These are phyloP conservation scores for Coemansia aciculifera DNA, from an alignment of 192 early-diverging fungal genomes.

Conservation along the genomic window DNA sequence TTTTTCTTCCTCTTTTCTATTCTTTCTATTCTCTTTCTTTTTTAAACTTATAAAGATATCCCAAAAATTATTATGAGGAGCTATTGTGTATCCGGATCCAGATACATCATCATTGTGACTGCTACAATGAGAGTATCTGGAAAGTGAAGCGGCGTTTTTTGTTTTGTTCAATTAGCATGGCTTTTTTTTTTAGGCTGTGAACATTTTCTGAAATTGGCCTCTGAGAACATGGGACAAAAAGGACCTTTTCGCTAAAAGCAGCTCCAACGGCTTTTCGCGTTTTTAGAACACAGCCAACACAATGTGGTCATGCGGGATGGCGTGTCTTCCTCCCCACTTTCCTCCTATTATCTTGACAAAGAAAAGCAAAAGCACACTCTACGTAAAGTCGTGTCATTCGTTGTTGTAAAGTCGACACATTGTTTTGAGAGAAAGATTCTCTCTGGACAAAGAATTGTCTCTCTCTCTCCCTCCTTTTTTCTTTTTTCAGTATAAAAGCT, in stretches of 20 bases:
- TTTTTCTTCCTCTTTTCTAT: not conserved
- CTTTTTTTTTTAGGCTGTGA: not conserved
- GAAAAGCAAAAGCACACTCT: not conserved
- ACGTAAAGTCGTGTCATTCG: not conserved
- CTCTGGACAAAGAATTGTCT: not conserved
- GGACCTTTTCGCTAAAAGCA: no score
- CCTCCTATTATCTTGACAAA: not conserved
- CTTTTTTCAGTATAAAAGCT: no score
- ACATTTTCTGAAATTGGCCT: no score
- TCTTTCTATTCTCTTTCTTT: not conserved
- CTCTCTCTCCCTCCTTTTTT: no score
- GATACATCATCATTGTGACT: not conserved
- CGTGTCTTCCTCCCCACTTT: no score
- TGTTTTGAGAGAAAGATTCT: not conserved
- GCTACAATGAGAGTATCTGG: not conserved
- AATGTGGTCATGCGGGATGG: no score
- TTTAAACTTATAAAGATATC: not conserved
- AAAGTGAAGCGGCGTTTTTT: not conserved
- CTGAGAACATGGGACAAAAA: no score
- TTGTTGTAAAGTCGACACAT: not conserved
- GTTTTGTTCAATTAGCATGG: not conserved
- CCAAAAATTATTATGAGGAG: not conserved
- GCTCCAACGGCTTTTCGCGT: no score
- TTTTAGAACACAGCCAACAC: no score
- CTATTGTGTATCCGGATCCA: not conserved